A percentile compares a stretch with the other conserved stretches of the same genome.
Evolutionary conservation across 108 stramenopile genomes (phyloP).

Genomic region (Skeletonema costatum): DNA sequence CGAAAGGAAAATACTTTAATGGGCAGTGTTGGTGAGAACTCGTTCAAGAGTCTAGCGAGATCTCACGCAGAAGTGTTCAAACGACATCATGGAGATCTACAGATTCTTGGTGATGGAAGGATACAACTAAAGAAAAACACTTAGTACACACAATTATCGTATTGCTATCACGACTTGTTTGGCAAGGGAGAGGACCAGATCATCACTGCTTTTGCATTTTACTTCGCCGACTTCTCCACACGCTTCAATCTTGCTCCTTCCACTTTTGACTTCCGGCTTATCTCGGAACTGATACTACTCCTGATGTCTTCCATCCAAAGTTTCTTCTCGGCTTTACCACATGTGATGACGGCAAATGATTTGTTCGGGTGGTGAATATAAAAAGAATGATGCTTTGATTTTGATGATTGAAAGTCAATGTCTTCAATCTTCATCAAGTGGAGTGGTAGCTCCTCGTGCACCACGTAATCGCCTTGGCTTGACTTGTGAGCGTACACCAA

Average conservation of each 20-base stretch:
- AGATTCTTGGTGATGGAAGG: slow-evolving; percentile 51
- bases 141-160: background rate
- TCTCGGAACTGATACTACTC: slow-evolving; percentile 38
- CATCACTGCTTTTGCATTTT: background rate
- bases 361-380: slow-evolving; percentile 93
- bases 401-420: slow-evolving; percentile 29
- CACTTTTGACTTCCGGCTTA: slow-evolving; percentile 47
- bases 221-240: slow-evolving; percentile 3
- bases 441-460: slow-evolving; percentile 90
- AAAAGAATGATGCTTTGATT: slow-evolving; percentile 68
- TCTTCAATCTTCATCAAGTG: slow-evolving; percentile 88
- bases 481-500: slow-evolving; percentile 51
- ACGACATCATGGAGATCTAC: slow-evolving; percentile 60
- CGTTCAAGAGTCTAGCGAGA: slow-evolving; percentile 74
- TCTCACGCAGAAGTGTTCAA: slow-evolving; percentile 62
- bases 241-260: slow-evolving; percentile 28
- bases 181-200: background rate
- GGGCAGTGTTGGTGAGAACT: slow-evolving; percentile 63
- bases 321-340: slow-evolving; percentile 50
- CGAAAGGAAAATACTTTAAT: slow-evolving; percentile 48
- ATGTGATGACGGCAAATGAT: slow-evolving; percentile 80
- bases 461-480: slow-evolving; percentile 47
- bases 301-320: slow-evolving; percentile 66
- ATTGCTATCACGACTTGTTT: too few relatives aligned
- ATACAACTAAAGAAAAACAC: slow-evolving; percentile 14